Conservation (phyloP, 352 stramenopile genomes). For the Phytophthora ohioensis region DNA sequence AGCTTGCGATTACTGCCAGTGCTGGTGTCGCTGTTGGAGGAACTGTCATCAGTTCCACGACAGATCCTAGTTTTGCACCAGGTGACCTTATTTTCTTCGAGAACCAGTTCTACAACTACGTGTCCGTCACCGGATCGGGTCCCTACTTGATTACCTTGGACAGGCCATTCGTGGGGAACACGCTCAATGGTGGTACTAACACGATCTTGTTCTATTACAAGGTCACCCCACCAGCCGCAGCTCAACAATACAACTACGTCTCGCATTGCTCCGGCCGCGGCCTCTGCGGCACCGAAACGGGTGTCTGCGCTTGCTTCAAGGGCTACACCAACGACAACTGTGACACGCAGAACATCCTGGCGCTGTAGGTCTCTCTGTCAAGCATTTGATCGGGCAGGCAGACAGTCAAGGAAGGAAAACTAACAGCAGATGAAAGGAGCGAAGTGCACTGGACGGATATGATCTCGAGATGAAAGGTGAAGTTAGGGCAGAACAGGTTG, state of each 20-base stretch:
- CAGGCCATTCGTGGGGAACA: slow-evolving; percentile 57
- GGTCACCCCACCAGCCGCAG: slow-evolving; percentile 38
- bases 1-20: background rate
- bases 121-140: background rate
- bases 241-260: slow-evolving; percentile 73
- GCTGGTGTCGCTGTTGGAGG: slow-evolving; percentile 20
- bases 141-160: slow-evolving; percentile 42
- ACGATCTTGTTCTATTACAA: slow-evolving; percentile 35
- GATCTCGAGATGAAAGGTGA: too few relatives aligned
- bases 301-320: slow-evolving; percentile 89
- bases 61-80: background rate
- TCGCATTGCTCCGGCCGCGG: slow-evolving; percentile 79
- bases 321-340: slow-evolving; percentile 91
- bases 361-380: slow-evolving; percentile 49
- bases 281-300: slow-evolving; percentile 68
- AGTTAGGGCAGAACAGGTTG: too few relatives aligned
- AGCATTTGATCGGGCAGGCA: background rate
- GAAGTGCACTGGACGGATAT: too few relatives aligned
- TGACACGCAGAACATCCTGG: slow-evolving; percentile 85
- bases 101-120: slow-evolving; percentile 66
- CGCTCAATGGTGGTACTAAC: slow-evolving; percentile 19
- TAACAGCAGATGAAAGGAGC: too few relatives aligned
- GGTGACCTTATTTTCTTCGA: slow-evolving; percentile 63
- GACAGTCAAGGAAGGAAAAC: too few relatives aligned
- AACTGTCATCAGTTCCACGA: slow-evolving; percentile 10